Base-by-base conservation (phyloP, 1,139 yeast species). In the Scheffersomyces quercinus region DNA sequence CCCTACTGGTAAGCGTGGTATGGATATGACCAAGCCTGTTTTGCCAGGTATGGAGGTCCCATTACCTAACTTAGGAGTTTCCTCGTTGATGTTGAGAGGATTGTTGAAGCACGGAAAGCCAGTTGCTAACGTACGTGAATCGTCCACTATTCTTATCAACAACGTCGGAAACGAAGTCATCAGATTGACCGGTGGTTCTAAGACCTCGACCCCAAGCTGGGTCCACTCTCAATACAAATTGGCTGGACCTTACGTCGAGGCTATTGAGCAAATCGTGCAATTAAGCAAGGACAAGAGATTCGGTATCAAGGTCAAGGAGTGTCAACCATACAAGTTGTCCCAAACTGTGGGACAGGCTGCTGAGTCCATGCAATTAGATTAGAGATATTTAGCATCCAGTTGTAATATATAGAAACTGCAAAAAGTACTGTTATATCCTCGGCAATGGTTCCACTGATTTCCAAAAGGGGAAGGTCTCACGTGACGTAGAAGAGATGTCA, bases 161-260 rank as follows among this genome's bases (percentile, higher is more conserved):
- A 54, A 53, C 38, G 56, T 58, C 38, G 53, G 47, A 35, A 55
- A 55, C 39, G 93, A 87, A 60, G 71, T 87, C 24, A 65, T 90
- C 47, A 80, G 96, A 62, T 75, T 91, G 52, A 81, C 95, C 33
- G 97, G 97, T 38, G 96, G 96, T 39, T 64, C 71, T 37, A 75
- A 78, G 54, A 75, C 83, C 15, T 72, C 81, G 45, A 77, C 80
- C 44, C 90, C 97, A 51, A 82, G 90, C 52, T 91, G 95, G 90
- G 85, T 88, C 40, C 97, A 90, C 61, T 88, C 97, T 28, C 71
- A 79, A 40, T 81, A 68, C 65, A 79, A 80, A 60, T 65, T 85
- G 46, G 61, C 72, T 39, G 77, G 76, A 39, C 63, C 66, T 9
- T 67, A 73, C 44, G 68, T 73, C 28, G 79, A 73, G 45, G 76